A percentile compares a stretch with the other conserved stretches of the same genome.
These are phyloP conservation scores for Hepatocystis sp. DNA, from an alignment of 169 alveolate species.

Conservation along the genomic window DNA sequence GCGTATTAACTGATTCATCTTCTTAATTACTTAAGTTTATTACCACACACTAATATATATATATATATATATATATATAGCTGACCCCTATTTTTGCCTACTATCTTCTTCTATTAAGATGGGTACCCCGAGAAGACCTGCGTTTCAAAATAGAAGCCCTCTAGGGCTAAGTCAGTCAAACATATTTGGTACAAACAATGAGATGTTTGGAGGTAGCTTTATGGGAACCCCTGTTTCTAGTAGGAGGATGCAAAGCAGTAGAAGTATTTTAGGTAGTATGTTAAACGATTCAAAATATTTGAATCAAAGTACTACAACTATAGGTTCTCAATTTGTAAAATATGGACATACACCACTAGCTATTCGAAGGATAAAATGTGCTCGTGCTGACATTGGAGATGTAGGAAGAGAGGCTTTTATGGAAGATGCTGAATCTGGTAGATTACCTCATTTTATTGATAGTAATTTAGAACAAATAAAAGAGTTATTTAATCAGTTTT, in stretches of 20 bases:
- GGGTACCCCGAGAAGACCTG: too few relatives aligned
- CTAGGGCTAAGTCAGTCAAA: too few relatives aligned
- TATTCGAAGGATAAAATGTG: slow-evolving; percentile 85
- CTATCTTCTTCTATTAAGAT: too few relatives aligned
- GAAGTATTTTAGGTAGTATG: slow-evolving; percentile 68
- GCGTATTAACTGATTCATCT: too few relatives aligned
- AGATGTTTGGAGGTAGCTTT: slow-evolving; percentile 68
- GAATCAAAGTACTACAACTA: slow-evolving; percentile 67
- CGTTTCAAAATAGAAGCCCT: too few relatives aligned
- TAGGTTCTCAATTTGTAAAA: slow-evolving; percentile 81
- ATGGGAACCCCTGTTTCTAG: slow-evolving; percentile 67
- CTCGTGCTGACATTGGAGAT: slow-evolving; percentile 90
- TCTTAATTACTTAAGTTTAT: too few relatives aligned
- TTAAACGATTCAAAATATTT: slow-evolving; percentile 59
- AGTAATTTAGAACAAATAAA: slow-evolving; percentile 84
- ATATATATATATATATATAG: too few relatives aligned
- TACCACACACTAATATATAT: too few relatives aligned
- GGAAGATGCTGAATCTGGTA: slow-evolving; percentile 87
- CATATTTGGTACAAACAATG: too few relatives aligned
- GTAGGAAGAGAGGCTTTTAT: slow-evolving; percentile 89
- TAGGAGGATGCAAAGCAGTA: slow-evolving; percentile 64
- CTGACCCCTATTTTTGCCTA: too few relatives aligned
- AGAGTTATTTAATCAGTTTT: slow-evolving; percentile 81
- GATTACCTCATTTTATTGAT: slow-evolving; percentile 87
- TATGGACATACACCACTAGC: slow-evolving; percentile 90